Evolutionary conservation across 108 stramenopile genomes (phyloP), one percentile per base, ranked within the genome.

Genomic region (Chaetoceros tenuissimus): DNA sequence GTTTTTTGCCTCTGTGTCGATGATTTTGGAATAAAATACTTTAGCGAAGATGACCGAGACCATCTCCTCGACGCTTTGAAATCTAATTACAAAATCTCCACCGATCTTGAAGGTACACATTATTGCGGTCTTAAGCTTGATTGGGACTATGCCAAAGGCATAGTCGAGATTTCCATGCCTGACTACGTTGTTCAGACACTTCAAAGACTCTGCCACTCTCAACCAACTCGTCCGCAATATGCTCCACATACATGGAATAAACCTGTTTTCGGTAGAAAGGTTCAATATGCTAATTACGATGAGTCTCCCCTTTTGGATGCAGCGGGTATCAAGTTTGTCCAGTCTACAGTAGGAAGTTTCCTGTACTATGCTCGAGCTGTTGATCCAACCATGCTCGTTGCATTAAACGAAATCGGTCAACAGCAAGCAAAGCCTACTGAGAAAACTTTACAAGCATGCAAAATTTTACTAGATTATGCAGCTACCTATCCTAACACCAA

Each of bases 1-100:
- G 24, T 48, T 29, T 81, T 75, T 53, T 45, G 67, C 3, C 60
- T 81, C 18, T 69, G 72, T 16, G 79, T 81, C 1, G 68, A 69
- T 48, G 49, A 67, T 34, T 63, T 64, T 48, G 50, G 69, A 0
- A 26, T 70, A 17, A 67, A 72, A 64, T 69, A 71, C 34, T 28
- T 60, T 16, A 57, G 53, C 2, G 24, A 28, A 3, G 60, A 60
- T 3, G 27, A 74, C 29, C 58, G 28, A 0, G 47, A 74, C 8
- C 72, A 70, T 24, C 21, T 78, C 0, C 13, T 68, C 3, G 3
- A 26, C 16, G 18, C 47, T 31, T 29, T 76, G 51, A 8, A 51
- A 28, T 1, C 34, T 0, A 1, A 40, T 19, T 79, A 79, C 48
- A 45, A 61, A 57, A n/a, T 57, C 26, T 60, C 29, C 3, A 16